A percentile compares a stretch with the other conserved stretches of the same genome.
phyloP scores from a whole-genome alignment of 1,284 basidiomycete genomes.

The Coniophora puteana region DNA sequence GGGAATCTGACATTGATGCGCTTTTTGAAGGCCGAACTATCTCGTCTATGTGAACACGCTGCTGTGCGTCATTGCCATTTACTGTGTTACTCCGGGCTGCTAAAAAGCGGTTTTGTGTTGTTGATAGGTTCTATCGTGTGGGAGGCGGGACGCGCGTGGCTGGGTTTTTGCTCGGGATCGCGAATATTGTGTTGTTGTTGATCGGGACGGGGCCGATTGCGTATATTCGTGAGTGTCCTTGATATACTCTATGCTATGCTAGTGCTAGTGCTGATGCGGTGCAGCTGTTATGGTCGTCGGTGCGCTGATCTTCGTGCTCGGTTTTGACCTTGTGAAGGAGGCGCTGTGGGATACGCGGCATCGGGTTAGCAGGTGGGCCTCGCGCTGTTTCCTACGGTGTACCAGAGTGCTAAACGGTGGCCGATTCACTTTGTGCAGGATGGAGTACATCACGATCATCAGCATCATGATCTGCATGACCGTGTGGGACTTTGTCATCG shows the following conservation, averaged over 20 bases:
- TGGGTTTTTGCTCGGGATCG: constrained; percentile 82
- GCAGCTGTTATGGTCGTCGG: constrained; percentile 86
- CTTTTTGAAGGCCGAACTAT: constrained; percentile 62
- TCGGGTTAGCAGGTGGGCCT: constrained; percentile 73
- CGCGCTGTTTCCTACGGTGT: constrained; percentile 26
- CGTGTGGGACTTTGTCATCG: constrained; percentile 91
- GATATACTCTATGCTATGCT: not conserved
- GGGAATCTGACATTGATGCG: constrained; percentile 9
- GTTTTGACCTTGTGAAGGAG: constrained; percentile 92
- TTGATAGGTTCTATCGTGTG: constrained; percentile 84
- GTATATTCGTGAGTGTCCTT: constrained; percentile 74
- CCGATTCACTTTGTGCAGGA: constrained; percentile 30
- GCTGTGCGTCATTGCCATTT: constrained; percentile 45
- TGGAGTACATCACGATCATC: constrained; percentile 74
- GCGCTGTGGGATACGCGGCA: constrained; percentile 95
- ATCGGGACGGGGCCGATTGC: constrained; percentile 86
- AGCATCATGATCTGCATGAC: constrained; percentile 92
- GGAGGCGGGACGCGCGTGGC: constrained; percentile 85
- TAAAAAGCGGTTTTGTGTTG: constrained; percentile 2
- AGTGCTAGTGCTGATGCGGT: not conserved
- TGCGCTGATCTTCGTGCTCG: constrained; percentile 92
- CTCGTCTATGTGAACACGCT: constrained; percentile 90
- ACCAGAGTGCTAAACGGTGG: not conserved
- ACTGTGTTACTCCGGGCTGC: constrained; percentile 1
- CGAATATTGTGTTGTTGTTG: constrained; percentile 72